These are phyloP conservation scores for Alopecurus myosuroides DNA, from an alignment of 176 grass and related monocot genomes.

Conservation along the genomic window DNA sequence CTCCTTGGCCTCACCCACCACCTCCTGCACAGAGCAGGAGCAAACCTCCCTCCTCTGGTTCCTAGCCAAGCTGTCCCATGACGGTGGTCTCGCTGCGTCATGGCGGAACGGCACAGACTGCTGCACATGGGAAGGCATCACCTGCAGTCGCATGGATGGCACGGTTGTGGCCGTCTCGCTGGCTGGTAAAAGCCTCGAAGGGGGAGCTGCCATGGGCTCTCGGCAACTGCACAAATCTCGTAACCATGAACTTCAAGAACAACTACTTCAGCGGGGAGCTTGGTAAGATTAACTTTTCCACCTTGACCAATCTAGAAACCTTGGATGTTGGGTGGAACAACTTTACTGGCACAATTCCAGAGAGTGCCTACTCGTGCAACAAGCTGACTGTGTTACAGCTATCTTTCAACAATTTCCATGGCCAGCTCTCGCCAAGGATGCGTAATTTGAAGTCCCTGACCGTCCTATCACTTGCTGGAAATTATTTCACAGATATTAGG, in stretches of 20 bases:
- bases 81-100: background rate
- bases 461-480: background rate
- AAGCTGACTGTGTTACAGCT: background rate
- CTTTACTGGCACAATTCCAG: background rate
- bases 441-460: background rate
- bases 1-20: background rate
- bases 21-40: background rate
- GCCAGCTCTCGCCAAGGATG: background rate
- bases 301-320: background rate
- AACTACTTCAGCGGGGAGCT: background rate
- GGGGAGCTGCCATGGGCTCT: background rate
- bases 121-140: slow-evolving; percentile 15
- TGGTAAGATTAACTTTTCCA: background rate
- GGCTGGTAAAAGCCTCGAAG: background rate
- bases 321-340: background rate
- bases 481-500: background rate
- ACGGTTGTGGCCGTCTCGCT: background rate
- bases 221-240: background rate
- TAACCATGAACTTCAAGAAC: background rate
- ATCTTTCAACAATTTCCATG: background rate
- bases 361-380: background rate
- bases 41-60: slow-evolving; percentile 8
- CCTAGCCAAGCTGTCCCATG: background rate
- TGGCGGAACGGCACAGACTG: slow-evolving; percentile 2
- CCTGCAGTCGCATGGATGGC: background rate